Percentiles rank a stretch among this genome's conserved stretches.
Evolutionary conservation across 1,284 basidiomycete genomes (phyloP).

Genomic region (Anthracocystis walkeri): DNA sequence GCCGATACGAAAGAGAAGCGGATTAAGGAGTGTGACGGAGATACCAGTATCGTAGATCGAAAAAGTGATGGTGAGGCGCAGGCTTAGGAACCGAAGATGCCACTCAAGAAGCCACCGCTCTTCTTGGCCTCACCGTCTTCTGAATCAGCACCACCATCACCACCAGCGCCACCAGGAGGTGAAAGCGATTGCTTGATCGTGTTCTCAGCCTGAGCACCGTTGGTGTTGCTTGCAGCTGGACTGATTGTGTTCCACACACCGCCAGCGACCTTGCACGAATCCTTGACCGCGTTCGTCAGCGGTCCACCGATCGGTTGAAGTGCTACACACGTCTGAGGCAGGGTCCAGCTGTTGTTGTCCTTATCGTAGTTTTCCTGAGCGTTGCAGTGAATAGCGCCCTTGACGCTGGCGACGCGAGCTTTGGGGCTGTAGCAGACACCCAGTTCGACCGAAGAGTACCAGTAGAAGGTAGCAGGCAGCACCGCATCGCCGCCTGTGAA

Average conservation of each 20-base stretch:
- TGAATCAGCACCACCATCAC: neutral
- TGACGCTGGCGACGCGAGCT: conserved; percentile 32
- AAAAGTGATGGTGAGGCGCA: neutral
- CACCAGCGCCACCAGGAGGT: neutral
- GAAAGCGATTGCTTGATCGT: conserved; percentile 8
- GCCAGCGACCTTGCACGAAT: conserved; percentile 30
- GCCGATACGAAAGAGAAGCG: too few species aligned
- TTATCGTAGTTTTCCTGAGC: conserved; percentile 39
- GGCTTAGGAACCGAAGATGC: conserved; percentile 13
- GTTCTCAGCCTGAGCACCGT: conserved; percentile 24
- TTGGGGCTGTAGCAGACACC: conserved; percentile 42
- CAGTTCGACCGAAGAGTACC: conserved; percentile 47
- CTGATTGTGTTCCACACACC: conserved; percentile 36
- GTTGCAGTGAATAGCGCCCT: conserved; percentile 31
- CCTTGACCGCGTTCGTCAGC: conserved; percentile 21
- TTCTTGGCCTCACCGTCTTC: conserved; percentile 11
- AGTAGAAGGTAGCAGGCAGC: conserved; percentile 34
- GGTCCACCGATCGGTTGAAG: conserved; percentile 33
- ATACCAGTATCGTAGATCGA: neutral
- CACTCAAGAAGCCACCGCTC: conserved; percentile 11
- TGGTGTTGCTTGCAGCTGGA: conserved; percentile 20
- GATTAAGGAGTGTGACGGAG: neutral
- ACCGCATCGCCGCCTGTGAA: neutral
- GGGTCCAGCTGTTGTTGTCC: conserved; percentile 41
- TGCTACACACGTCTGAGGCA: conserved; percentile 43